Conservation (phyloP, 2,329 filamentous ascomycete genomes). For the Fusarium tjaetaba region DNA sequence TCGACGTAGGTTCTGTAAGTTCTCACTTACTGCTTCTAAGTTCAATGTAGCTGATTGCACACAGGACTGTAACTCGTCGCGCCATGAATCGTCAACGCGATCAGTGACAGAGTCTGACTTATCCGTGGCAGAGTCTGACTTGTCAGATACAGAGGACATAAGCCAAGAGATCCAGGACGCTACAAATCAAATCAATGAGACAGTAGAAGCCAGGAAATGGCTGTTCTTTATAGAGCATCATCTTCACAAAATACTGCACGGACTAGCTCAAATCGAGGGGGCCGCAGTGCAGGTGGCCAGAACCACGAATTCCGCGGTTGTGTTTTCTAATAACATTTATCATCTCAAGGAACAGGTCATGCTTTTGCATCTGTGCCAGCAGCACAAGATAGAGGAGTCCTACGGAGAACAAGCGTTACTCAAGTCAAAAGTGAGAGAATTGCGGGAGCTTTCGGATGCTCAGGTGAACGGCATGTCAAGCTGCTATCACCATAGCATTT, state of each 20-base stretch:
- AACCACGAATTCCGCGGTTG: neutral
- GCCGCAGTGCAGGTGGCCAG: neutral
- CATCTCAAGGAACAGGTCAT: neutral
- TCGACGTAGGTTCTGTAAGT: neutral
- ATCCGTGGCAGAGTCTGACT: no score
- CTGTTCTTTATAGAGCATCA: neutral
- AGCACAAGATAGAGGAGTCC: neutral
- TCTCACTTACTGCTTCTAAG: neutral
- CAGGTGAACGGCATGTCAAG: neutral
- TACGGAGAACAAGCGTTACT: neutral
- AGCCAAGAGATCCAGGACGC: neutral
- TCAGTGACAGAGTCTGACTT: neutral
- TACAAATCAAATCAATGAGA: neutral
- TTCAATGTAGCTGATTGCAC: neutral
- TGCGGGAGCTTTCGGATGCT: neutral
- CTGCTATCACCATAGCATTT: neutral
- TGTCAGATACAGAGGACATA: neutral
- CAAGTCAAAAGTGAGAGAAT: neutral
- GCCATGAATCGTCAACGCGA: neutral
- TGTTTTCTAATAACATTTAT: neutral
- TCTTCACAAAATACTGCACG: neutral
- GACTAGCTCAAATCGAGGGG: neutral
- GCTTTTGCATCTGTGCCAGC: neutral
- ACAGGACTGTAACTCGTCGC: neutral
- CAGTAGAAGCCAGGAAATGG: neutral